Evolutionary conservation across 164 flowering plant species (phyloP).

Genomic region (Vitis cinerea): DNA sequence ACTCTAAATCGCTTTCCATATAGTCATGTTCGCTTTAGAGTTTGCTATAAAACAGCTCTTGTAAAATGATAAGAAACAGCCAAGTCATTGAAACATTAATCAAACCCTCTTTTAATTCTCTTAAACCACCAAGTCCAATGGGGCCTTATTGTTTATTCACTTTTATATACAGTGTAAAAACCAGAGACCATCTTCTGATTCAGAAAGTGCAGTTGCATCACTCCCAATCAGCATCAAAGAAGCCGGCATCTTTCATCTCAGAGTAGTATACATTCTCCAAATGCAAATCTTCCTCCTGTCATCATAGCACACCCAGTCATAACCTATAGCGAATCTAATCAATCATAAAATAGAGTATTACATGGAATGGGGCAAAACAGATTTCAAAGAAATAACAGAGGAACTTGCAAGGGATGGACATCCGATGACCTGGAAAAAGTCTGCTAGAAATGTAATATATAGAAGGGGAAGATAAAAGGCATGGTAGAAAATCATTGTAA

Average conservation of each 20-base stretch:
- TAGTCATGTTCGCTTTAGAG: too few relatives aligned
- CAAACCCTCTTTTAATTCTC: too few relatives aligned
- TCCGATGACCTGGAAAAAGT: conserved; percentile 73
- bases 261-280: conserved; percentile 90
- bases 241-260: conserved; percentile 98
- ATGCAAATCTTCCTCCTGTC: conserved; percentile 85
- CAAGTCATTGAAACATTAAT: too few relatives aligned
- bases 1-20: too few relatives aligned
- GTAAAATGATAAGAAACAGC: neutral
- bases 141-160: neutral
- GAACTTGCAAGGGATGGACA: neutral
- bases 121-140: too few relatives aligned
- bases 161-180: neutral
- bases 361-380: neutral
- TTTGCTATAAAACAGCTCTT: neutral
- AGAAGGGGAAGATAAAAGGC: conserved; percentile 81
- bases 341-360: neutral
- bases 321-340: neutral
- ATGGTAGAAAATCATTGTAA: conserved; percentile 65
- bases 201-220: conserved; percentile 12
- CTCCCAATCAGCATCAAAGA: conserved; percentile 90
- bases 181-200: neutral
- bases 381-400: neutral
- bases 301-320: too few relatives aligned
- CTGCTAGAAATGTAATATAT: conserved; percentile 74